Percentiles rank a stretch among this genome's conserved stretches.
These are phyloP conservation scores for Coniosporium tulheliwenetii DNA, from an alignment of 2,329 filamentous ascomycete species.

Conservation along the genomic window DNA sequence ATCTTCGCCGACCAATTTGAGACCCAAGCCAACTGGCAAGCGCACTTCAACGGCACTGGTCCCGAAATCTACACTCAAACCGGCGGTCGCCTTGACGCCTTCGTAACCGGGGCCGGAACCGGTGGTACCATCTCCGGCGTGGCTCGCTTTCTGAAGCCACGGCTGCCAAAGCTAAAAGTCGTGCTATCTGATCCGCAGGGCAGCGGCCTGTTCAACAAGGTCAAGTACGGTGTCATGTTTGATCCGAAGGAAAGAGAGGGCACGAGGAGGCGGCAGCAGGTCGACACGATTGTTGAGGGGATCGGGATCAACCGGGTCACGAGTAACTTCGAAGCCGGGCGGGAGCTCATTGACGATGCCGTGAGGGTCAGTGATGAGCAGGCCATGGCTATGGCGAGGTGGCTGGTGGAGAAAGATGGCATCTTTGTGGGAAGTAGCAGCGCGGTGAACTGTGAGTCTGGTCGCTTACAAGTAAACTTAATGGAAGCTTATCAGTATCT, in stretches of 20 bases:
- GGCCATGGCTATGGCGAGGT: slow-evolving; percentile 85
- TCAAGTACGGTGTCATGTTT: slow-evolving; percentile 94
- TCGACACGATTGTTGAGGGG: slow-evolving; percentile 91
- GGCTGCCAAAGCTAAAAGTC: slow-evolving; percentile 47
- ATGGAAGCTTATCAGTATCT: not conserved
- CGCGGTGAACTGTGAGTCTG: slow-evolving; percentile 69
- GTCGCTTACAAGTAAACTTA: not conserved
- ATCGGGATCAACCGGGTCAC: slow-evolving; percentile 94
- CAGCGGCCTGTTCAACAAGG: slow-evolving; percentile 80
- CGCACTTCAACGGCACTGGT: slow-evolving; percentile 69
- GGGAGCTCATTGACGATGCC: slow-evolving; percentile 78
- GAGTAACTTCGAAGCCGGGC: slow-evolving; percentile 75
- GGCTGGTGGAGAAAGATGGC: slow-evolving; percentile 89
- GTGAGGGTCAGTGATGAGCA: slow-evolving; percentile 78
- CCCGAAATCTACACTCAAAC: slow-evolving; percentile 80
- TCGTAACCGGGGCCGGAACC: slow-evolving; percentile 85
- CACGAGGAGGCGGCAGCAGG: slow-evolving; percentile 73
- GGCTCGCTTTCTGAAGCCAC: slow-evolving; percentile 65
- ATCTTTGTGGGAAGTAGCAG: slow-evolving; percentile 90
- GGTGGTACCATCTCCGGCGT: slow-evolving; percentile 88
- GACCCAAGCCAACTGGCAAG: slow-evolving; percentile 72
- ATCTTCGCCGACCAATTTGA: slow-evolving; percentile 98
- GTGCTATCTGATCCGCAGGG: slow-evolving; percentile 90
- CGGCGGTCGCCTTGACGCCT: slow-evolving; percentile 60
- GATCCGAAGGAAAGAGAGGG: slow-evolving; percentile 77